These are phyloP conservation scores for Papiliotrema fonsecae DNA, from an alignment of 1,284 basidiomycete species.

Conservation along the genomic window DNA sequence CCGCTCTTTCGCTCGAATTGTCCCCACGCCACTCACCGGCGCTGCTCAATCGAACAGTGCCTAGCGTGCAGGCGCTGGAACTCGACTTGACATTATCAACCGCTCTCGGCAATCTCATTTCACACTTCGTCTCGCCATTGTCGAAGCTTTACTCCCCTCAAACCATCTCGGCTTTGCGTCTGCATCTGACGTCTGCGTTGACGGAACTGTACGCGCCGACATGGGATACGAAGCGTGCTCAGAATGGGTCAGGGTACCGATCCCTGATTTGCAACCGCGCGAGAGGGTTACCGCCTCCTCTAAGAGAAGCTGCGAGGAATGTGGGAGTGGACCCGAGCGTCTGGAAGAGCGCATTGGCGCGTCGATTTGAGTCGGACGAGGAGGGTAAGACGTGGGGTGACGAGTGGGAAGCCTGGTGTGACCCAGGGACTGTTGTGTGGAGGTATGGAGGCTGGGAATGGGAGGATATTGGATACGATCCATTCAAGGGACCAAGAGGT, in stretches of 20 bases:
- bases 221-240: slow-evolving; percentile 39
- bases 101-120: slow-evolving; percentile 34
- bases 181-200: slow-evolving; percentile 20
- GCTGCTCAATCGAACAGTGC: slow-evolving; percentile 4
- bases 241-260: slow-evolving; percentile 34
- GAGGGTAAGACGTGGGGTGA: slow-evolving; percentile 11
- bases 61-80: slow-evolving; percentile 1
- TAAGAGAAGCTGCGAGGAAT: slow-evolving; percentile 26
- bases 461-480: slow-evolving; percentile 44
- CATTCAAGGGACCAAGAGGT: slow-evolving; percentile 31
- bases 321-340: slow-evolving; percentile 25
- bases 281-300: slow-evolving; percentile 29
- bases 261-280: slow-evolving; percentile 37
- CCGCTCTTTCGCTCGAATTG: neutral
- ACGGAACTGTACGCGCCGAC: slow-evolving; percentile 22
- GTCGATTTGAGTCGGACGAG: slow-evolving; percentile 10
- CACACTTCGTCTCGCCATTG: slow-evolving; percentile 38
- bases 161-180: slow-evolving; percentile 27
- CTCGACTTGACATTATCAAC: slow-evolving; percentile 28
- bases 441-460: slow-evolving; percentile 46
- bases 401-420: slow-evolving; percentile 48
- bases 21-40: slow-evolving; percentile 10
- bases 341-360: slow-evolving; percentile 34
- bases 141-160: slow-evolving; percentile 28
- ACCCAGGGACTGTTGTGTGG: slow-evolving; percentile 46